Percentiles rank a stretch among this genome's conserved stretches.
Evolutionary conservation across 768 basidiomycete species (phyloP).

Genomic region (Saitozyma podzolica): DNA sequence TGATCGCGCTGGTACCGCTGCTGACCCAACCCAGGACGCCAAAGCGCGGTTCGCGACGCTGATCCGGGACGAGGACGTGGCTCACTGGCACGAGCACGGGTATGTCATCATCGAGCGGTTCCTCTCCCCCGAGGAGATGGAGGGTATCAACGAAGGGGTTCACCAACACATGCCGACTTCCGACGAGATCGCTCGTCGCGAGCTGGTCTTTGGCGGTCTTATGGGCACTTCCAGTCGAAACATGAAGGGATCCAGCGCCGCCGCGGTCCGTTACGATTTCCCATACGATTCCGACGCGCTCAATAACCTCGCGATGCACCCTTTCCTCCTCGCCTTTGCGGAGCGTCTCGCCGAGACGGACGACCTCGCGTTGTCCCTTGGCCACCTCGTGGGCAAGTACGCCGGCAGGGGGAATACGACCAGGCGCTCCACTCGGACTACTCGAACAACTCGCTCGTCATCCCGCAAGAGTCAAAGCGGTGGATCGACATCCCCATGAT

Average conservation of each 20-base stretch:
- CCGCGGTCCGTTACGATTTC: slow-evolving; percentile 10
- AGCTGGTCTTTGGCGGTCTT: neutral
- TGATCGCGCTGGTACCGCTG: no score
- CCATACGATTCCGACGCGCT: slow-evolving; percentile 9
- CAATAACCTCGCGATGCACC: slow-evolving; percentile 11
- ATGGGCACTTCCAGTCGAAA: neutral
- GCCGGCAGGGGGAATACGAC: slow-evolving; percentile 13
- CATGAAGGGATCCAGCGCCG: neutral
- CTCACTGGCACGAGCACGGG: slow-evolving; percentile 16
- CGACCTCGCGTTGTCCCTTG: slow-evolving; percentile 1
- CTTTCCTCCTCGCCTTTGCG: slow-evolving; percentile 1
- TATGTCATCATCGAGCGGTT: slow-evolving; percentile 13
- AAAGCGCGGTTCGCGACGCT: slow-evolving; percentile 3
- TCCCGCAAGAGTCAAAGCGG: neutral
- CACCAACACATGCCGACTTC: slow-evolving; percentile 8
- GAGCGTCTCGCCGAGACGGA: slow-evolving; percentile 8
- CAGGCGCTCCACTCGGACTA: slow-evolving; percentile 13
- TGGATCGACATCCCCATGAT: slow-evolving; percentile 18
- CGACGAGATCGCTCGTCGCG: slow-evolving; percentile 3
- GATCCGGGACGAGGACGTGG: slow-evolving; percentile 10
- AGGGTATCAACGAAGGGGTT: slow-evolving; percentile 1
- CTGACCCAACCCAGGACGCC: slow-evolving; percentile 6
- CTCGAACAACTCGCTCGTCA: slow-evolving; percentile 12
- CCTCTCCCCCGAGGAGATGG: slow-evolving; percentile 12
- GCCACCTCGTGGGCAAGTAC: slow-evolving; percentile 13